phyloP scores from a whole-genome alignment of 1,139 yeast species.

The Protomyces lactucae-debilis region DNA sequence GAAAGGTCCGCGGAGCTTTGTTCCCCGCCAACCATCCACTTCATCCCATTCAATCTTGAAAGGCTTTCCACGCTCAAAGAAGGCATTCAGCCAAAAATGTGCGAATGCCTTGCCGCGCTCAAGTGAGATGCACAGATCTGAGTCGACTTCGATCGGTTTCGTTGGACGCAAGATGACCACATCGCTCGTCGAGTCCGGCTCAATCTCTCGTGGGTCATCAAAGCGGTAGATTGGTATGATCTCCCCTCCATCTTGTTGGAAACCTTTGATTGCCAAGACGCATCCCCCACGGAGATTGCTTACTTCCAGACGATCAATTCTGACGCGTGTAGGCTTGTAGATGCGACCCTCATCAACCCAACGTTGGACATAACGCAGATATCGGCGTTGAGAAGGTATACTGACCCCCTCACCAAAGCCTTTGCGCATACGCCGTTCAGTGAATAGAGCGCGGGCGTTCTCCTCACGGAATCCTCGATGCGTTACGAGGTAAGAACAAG shows the following conservation, averaged over 20 bases:
- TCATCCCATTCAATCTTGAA: conserved; percentile 49
- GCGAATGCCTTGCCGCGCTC: conserved; percentile 31
- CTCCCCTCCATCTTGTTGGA: conserved; percentile 32
- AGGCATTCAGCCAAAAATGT: conserved; percentile 40
- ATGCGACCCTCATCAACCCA: conserved; percentile 37
- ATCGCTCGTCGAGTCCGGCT: neutral
- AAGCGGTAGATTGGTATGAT: conserved; percentile 34
- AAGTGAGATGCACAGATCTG: conserved; percentile 31
- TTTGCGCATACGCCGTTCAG: conserved; percentile 54
- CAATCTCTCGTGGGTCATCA: conserved; percentile 2
- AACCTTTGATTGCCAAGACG: conserved; percentile 35
- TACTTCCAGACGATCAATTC: conserved; percentile 36
- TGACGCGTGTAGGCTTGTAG: conserved; percentile 34
- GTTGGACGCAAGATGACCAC: conserved; percentile 7
- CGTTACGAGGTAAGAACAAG: conserved; percentile 65
- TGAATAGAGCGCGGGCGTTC: conserved; percentile 52
- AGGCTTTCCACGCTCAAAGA: conserved; percentile 37
- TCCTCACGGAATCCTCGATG: conserved; percentile 41
- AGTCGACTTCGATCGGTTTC: conserved; percentile 29
- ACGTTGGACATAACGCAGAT: conserved; percentile 55
- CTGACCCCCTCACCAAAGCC: conserved; percentile 65
- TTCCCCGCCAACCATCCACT: conserved; percentile 69
- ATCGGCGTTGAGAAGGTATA: conserved; percentile 63
- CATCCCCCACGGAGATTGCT: conserved; percentile 36
- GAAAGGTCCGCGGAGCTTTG: conserved; percentile 48